Evolutionary conservation across 228 moss, liverwort and hornwort genomes (phyloP), one percentile per base, ranked within the genome.

Genomic region (Sphagnum magellanicum): DNA sequence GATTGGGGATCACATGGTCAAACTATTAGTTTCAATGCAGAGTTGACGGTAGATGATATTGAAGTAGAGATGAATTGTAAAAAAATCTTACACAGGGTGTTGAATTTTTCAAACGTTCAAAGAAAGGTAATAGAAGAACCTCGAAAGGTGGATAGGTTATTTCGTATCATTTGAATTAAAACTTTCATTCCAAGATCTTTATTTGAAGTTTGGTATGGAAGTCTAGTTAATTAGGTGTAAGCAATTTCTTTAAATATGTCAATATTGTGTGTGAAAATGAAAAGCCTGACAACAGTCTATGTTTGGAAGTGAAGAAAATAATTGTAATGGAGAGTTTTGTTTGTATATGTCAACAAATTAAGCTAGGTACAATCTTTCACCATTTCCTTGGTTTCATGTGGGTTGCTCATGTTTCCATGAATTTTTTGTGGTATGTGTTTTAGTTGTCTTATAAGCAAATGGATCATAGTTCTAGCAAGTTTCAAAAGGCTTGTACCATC

Each of bases 21-120:
- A 14, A 75, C 82, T 49, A 83, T 75, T 68, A 73, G 75, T 59
- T 64, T 81, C 63, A 65, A 76, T 55, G 70, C 75, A 50, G 74
- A 83, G 32, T 79, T 76, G 10, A 76, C 66, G 4, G 76, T 74
- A 16, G 89, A 81, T 64, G 86, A 83, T 50, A 84, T 84, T 64
- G 89, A 90, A 74, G 73, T 84, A 6, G 89, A 90, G 70, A 84
- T 87, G 74, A 90, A 87, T 69, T 81, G 81, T 13, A 81, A 84
- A 50, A 73, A 86, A 50, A 81, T 70, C 84, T 80, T 59, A 79
- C 80, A 13, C 79, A 81, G 71, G 87, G 78, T 67, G 77, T 66
- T 12, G 82, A 84, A 60, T 84, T 84, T 48, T 68, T 83, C 9
- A 83, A 82, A 71, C 75, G 82, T 32, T 64, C 82, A 5, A 82